phyloP scores from a whole-genome alignment of 495 filamentous ascomycete genomes.

The Aspergillus diversus region DNA sequence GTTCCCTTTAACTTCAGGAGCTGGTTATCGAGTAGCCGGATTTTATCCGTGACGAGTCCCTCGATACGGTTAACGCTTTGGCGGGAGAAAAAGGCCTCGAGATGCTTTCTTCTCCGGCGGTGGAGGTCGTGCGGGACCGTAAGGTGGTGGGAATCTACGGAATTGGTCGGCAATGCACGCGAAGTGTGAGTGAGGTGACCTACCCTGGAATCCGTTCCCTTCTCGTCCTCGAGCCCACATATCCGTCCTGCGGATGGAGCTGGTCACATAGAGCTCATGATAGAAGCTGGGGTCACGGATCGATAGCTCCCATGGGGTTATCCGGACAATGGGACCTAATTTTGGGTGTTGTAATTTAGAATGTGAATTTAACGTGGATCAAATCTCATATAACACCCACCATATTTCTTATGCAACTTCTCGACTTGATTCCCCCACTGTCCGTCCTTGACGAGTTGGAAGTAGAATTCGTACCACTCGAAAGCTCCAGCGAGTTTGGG shows the following conservation, averaged over 20 bases:
- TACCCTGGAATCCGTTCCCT: constrained; percentile 6
- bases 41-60: not conserved
- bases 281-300: not conserved
- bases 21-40: not conserved
- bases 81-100: constrained; percentile 16
- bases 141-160: not conserved
- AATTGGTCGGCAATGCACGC: not conserved
- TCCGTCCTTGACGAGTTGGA: not conserved
- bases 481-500: not conserved
- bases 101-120: constrained; percentile 1
- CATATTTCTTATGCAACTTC: not conserved
- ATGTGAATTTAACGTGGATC: not conserved
- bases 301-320: not conserved
- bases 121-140: constrained; percentile 10
- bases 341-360: not conserved
- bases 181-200: not conserved
- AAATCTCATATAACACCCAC: not conserved
- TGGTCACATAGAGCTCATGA: not conserved
- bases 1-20: not conserved
- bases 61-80: not conserved
- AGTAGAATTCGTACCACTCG: constrained; percentile 7
- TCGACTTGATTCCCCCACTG: not conserved
- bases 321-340: constrained; percentile 3
- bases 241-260: not conserved
- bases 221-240: constrained; percentile 3